Conservation (phyloP, 1,284 basidiomycete species). For the Grifola frondosa region DNA sequence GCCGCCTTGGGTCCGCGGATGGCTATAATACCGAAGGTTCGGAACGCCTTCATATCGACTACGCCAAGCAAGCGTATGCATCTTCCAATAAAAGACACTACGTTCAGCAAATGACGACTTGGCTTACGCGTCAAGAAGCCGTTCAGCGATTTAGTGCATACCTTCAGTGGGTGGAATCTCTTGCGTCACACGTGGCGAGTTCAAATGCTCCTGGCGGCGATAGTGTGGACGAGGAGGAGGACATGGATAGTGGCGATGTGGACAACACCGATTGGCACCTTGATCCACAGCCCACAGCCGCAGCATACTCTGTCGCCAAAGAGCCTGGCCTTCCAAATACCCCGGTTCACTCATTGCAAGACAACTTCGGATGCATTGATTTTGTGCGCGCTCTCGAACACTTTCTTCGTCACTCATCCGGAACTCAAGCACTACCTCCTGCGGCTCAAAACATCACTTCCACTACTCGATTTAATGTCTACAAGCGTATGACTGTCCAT, state of each 20-base stretch:
- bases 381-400: conserved; percentile 10
- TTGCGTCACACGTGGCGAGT: background rate
- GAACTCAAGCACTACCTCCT: background rate
- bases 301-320: conserved; percentile 10
- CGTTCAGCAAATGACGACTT: conserved; percentile 23
- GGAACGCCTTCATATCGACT: conserved; percentile 30
- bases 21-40: conserved; percentile 26
- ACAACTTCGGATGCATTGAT: conserved; percentile 9
- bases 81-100: conserved; percentile 19
- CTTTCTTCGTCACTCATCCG: background rate
- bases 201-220: too few relatives aligned
- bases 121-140: conserved; percentile 21
- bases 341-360: background rate
- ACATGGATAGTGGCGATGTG: too few relatives aligned
- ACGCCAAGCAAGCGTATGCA: conserved; percentile 23
- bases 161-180: conserved; percentile 8
- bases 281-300: background rate
- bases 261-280: too few relatives aligned
- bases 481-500: conserved; percentile 3
- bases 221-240: too few relatives aligned
- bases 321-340: background rate
- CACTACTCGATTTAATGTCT: conserved; percentile 4
- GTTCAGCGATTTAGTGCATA: conserved; percentile 3
- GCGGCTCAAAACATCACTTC: background rate
- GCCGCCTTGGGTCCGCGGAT: conserved; percentile 19